These are phyloP conservation scores for Prillingera fragicola DNA, from an alignment of 1,284 basidiomycete species.

Conservation along the genomic window DNA sequence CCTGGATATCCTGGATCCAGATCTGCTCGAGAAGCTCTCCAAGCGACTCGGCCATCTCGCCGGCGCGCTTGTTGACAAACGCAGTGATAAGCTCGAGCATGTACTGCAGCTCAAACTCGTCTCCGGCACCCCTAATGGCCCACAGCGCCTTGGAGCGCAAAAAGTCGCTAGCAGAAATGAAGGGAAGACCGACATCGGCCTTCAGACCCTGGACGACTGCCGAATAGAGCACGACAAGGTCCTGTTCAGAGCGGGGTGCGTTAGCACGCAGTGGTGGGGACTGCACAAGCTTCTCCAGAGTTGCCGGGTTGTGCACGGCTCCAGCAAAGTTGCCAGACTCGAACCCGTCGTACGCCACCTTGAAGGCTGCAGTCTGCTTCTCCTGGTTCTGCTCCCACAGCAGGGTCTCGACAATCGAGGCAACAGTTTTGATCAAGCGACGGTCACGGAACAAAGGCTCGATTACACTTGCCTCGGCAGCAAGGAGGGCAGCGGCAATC, in stretches of 20 bases:
- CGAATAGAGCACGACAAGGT: slow-evolving; percentile 62
- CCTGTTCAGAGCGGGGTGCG: slow-evolving; percentile 52
- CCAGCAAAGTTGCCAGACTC: slow-evolving; percentile 55
- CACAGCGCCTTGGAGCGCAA: slow-evolving; percentile 57
- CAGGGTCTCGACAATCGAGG: slow-evolving; percentile 63
- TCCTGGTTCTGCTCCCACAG: slow-evolving; percentile 59
- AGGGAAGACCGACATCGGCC: slow-evolving; percentile 42
- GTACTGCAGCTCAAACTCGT: slow-evolving; percentile 57
- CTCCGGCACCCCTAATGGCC: slow-evolving; percentile 54
- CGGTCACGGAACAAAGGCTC: slow-evolving; percentile 55
- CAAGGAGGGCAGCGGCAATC: slow-evolving; percentile 51
- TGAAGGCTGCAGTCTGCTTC: slow-evolving; percentile 55
- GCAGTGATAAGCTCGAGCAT: slow-evolving; percentile 61
- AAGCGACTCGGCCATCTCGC: slow-evolving; percentile 54
- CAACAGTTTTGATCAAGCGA: slow-evolving; percentile 61
- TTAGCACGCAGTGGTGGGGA: slow-evolving; percentile 1
- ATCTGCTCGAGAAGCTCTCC: slow-evolving; percentile 49
- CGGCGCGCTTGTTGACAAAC: slow-evolving; percentile 67
- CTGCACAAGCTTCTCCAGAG: too few species aligned
- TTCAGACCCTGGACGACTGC: slow-evolving; percentile 60
- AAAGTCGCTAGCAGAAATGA: slow-evolving; percentile 47
- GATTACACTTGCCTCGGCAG: slow-evolving; percentile 28
- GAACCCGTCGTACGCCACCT: slow-evolving; percentile 57
- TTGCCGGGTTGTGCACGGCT: slow-evolving; percentile 53
- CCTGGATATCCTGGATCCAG: slow-evolving; percentile 38